phyloP scores from a whole-genome alignment of 2,329 filamentous ascomycete genomes.

The Sphaerulina vaccinii region DNA sequence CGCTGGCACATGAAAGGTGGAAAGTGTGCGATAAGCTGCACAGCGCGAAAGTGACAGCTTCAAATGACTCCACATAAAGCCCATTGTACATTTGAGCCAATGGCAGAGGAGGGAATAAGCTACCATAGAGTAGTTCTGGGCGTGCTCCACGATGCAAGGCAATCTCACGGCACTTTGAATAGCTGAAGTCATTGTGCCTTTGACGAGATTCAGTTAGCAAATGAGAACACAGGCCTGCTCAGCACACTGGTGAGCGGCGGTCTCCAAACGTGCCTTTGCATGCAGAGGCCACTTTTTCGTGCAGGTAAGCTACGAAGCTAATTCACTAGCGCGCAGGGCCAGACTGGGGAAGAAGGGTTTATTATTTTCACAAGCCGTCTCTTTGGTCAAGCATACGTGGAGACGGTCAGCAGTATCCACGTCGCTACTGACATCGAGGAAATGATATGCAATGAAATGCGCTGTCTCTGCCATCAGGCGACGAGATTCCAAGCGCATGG shows the following conservation, averaged over 20 bases:
- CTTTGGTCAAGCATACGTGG: conserved; percentile 21
- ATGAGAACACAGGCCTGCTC: conserved; percentile 15
- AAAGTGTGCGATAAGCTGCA: conserved; percentile 24
- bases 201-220: conserved; percentile 20
- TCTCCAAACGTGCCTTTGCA: background rate
- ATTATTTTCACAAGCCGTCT: conserved; percentile 18
- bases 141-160: conserved; percentile 20
- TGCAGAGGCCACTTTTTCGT: background rate
- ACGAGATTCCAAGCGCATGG: background rate
- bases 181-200: conserved; percentile 20
- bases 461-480: background rate
- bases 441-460: conserved; percentile 4
- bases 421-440: conserved; percentile 3
- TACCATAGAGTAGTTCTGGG: conserved; percentile 18
- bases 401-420: conserved; percentile 16
- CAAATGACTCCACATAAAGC: conserved; percentile 25
- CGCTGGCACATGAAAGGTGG: conserved; percentile 15
- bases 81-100: conserved; percentile 16
- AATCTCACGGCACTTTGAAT: conserved; percentile 26
- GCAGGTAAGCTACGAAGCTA: conserved; percentile 23
- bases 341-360: conserved; percentile 22
- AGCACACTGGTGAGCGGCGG: background rate
- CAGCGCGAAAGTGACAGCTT: conserved; percentile 22
- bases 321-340: conserved; percentile 13
- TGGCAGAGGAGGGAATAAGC: conserved; percentile 10